Base-by-base conservation (phyloP, 495 filamentous ascomycete species). In the Lentithecium fluviatile region DNA sequence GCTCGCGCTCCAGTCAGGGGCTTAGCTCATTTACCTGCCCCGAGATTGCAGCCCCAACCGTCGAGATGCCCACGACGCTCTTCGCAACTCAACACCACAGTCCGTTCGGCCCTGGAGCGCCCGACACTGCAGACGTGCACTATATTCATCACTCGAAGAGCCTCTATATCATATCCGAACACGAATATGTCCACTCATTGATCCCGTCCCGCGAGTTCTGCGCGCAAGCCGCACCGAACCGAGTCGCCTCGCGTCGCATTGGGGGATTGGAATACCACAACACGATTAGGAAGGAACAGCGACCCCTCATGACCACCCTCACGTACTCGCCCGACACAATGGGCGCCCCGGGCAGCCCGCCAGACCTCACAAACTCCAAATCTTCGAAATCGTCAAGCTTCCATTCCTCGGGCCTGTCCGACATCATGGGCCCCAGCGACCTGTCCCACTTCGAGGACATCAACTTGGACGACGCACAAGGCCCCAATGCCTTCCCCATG, bases 331-430 rank as follows among this genome's bases (percentile, higher is more conserved):
- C 24, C 17, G 52, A 65, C 17, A 19, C 67, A 20, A 56, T 15
- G 11, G 52, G 52, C 3, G 65, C 82, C 65, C 90, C 90, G 40
- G 85, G 83, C 69, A 94, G 89, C 60, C 90, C 90, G 40, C 91
- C 91, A 60, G 88, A 89, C 59, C 80, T 95, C 70, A 90, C 86
- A 61, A 82, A 84, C 48, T 95, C 90, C 43, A 93, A 90, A 69
- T 94, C 89, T 56, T 95, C 90, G 56, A 94, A 95, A 70, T 89
- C 87, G 34, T 94, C 90, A 15, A 94, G 91, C n/a, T 85, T 91
- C 59, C 85, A 85, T 64, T 95, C 89, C 15, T 88, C 87, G 56
- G 80, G 82, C 58, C 79, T 88, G 42, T 80, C 83, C 32, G 87
- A 93, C 69, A 81, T 85, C 23, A 49, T 61, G 29, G 60, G 55